Conservation (phyloP, 495 filamentous ascomycete genomes). For the Aspergillus nidulans region DNA sequence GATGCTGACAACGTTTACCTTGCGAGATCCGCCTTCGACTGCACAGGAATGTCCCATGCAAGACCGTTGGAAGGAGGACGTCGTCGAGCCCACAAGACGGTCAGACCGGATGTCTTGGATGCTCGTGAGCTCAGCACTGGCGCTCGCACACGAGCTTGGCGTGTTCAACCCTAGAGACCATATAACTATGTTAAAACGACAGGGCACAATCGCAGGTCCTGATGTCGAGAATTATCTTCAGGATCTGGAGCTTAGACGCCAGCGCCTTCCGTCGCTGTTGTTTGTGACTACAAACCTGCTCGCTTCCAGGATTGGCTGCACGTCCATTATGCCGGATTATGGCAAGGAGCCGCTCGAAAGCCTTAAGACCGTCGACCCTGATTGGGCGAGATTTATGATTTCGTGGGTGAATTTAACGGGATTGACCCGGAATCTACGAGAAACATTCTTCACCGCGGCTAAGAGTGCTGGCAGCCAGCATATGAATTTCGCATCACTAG, state of each 20-base stretch:
- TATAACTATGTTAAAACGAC: conserved; percentile 3
- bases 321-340: conserved; percentile 28
- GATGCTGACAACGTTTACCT: conserved; percentile 17
- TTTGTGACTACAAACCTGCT: conserved; percentile 36
- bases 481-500: conserved; percentile 19
- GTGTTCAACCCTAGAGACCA: conserved; percentile 23
- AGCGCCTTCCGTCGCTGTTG: conserved; percentile 29
- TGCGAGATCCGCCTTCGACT: conserved; percentile 18
- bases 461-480: neutral
- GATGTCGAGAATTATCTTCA: conserved; percentile 21
- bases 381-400: conserved; percentile 19
- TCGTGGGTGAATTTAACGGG: conserved; percentile 32
- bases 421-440: conserved; percentile 15
- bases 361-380: conserved; percentile 9
- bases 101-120: conserved; percentile 44
- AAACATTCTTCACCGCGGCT: conserved; percentile 24
- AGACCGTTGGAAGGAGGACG: conserved; percentile 25
- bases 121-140: conserved; percentile 32
- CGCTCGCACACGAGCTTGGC: conserved; percentile 37
- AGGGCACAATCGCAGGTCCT: neutral
- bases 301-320: conserved; percentile 31
- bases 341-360: conserved; percentile 2
- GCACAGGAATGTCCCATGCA: conserved; percentile 18
- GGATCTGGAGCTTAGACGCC: conserved; percentile 21
- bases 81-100: conserved; percentile 37